Base-by-base conservation (phyloP, 805 yeast genomes). In the Diddensiella santjacobensis region DNA sequence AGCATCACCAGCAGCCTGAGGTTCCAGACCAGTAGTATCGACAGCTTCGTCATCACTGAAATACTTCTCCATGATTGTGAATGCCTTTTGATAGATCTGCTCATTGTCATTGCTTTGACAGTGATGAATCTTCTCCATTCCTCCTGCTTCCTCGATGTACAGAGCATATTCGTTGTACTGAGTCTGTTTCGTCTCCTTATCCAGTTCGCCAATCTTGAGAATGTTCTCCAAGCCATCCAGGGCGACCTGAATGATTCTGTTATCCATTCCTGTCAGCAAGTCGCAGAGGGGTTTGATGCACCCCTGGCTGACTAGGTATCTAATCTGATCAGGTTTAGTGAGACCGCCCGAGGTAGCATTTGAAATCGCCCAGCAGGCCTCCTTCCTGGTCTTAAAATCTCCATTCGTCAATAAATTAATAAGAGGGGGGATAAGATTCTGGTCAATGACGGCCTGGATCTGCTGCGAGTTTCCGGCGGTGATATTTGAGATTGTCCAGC, bases 311-410 rank as follows among this genome's bases (percentile, higher is more conserved):
- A 93, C 99, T 57, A 93, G 78, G 70, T 89, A 93, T 62, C 91
- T 80, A 60, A 93, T 90, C 67, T 90, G 96, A 52, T 88, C 96
- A 4, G 98, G 98, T 67, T 81, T 84, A 38, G 83, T 74, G 59
- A 89, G 75, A 19, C 97, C 98, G 59, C 98, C 98, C 6, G 96
- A 86, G 15, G 96, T 87, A 33, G 99, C 98, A 66, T 93, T 93
- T 23, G 97, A 89, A 57, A 93, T 85, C 30, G 98, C 98, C 99
- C 99, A 93, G 75, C 98, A 91, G 2, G 99, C 99, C 73, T 93
- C 99, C 70, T 91, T 93, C 67, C 87, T 87, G 30, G 98, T 91
- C 74, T 89, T 90, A 74, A 89, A 90, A 63, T 91, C 98, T 53
- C 93, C 96, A 48, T 79, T 76, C 36, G 77, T 71, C 66, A 93